Evolutionary conservation across 2,329 filamentous ascomycete species (phyloP), one percentile per base, ranked within the genome.

Genomic region (Truncatella angustata): DNA sequence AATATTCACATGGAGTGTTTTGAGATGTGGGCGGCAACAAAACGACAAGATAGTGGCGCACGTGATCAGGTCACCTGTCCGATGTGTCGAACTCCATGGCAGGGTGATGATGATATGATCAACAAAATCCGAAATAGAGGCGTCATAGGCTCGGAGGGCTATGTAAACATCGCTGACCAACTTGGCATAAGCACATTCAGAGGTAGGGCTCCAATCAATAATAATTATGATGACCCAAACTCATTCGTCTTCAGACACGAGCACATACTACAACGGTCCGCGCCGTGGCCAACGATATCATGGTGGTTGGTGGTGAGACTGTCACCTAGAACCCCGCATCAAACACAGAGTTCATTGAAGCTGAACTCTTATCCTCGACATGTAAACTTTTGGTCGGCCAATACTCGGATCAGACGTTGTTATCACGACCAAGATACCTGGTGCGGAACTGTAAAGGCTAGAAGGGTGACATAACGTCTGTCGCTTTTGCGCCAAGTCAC

Each of bases 91-190:
- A 79, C 77, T 11, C 60, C 64, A 1, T 87, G 84, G 84, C 69
- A 77, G 57, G 73, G 70, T 1, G 76, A 77, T 18, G 66, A 73
- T 18, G 67, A 70, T 3, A 61, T 70, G 55, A 66, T 78, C 6
- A 71, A 71, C 32, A 72, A 69, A 30, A 73, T 81, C 21, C 70
- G 69, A 44, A 76, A 72, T 55, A 68, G 65, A 1, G 71, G 75
- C 3, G 61, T 61, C 4, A 55, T 69, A 0, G 73, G 71, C 21
- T 61, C 61, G 1, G 81, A 85, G 32, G 84, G 84, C 0, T 87
- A 87, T 58, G 69, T 85, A 43, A 86, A 86, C 61, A 77, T 87
- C 3, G 82, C 80, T 1, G 66, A 73, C 18, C 78, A 85, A 62
- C 68, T 86, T n/a, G 84, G 83, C 2, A 73, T 86, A 55, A 80